Percentiles rank a stretch among this genome's conserved stretches.
Evolutionary conservation across 345 rosid genomes (phyloP).

Genomic region (Leavenworthia alabamica): DNA sequence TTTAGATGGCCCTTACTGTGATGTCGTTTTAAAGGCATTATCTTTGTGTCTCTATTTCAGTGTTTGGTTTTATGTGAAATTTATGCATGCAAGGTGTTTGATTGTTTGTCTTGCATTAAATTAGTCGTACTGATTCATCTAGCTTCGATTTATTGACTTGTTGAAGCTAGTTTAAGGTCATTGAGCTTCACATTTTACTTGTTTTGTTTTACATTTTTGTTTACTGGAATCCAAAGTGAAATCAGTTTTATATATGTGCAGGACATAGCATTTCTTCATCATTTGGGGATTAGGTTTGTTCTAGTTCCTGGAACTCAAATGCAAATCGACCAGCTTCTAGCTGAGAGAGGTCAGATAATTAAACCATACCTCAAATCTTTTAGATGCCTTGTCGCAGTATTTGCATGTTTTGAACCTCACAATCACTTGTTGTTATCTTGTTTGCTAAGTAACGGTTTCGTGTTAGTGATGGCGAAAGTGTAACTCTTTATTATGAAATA

Average conservation of each 20-base stretch:
- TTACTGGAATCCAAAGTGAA: neutral
- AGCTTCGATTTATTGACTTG: neutral
- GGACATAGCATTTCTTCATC: conserved; percentile 95
- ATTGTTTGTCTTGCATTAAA: neutral
- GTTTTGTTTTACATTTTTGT: too few relatives aligned
- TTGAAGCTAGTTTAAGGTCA: neutral
- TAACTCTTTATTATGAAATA: neutral
- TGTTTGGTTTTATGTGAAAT: neutral
- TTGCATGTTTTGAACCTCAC: neutral
- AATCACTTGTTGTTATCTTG: neutral
- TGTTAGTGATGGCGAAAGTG: neutral
- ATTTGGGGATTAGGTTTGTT: conserved; percentile 74
- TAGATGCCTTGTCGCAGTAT: neutral
- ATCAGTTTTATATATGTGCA: conserved; percentile 24
- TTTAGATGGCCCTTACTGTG: conserved; percentile 48
- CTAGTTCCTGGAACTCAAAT: conserved; percentile 83
- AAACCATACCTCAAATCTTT: neutral
- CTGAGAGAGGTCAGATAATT: conserved; percentile 57
- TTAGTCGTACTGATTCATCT: neutral
- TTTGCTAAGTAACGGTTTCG: neutral
- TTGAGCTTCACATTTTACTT: neutral
- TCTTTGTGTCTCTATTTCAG: neutral
- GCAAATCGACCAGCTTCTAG: conserved; percentile 77
- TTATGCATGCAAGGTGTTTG: conserved; percentile 14
- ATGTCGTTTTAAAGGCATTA: conserved; percentile 66